Evolutionary conservation across 371 early-diverging fungal genomes (phyloP), one percentile per base, ranked within the genome.

Genomic region (Umbelopsis sp.): DNA sequence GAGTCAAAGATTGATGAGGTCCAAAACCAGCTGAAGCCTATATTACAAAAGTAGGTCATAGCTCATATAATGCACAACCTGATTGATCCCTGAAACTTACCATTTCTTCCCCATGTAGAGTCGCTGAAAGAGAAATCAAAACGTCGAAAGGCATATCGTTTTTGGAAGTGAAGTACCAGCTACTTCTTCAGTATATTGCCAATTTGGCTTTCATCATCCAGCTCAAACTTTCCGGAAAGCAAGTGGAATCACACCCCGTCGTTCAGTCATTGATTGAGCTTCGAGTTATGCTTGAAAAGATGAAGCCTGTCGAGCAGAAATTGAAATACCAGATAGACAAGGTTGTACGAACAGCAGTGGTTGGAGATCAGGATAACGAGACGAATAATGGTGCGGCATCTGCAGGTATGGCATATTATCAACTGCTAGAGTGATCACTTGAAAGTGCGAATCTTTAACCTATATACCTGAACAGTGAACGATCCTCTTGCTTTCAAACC

Each of bases 291-390:
- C 75, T 98, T 25, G 99, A 98, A 69, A 94, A 93, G 76, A 94
- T 96, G 80, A 92, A 93, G 74, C 99, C 98, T 0, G 80, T 98
- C 44, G 99, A 98, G 80, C 86, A 85, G 63, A 94, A 96, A 70
- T 86, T 98, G 50, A 94, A 95, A 80, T 98, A 97, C 80, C 98
- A 97, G 84, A 94, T 98, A 69, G 97, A 97, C 74, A 97, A 97
- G 81, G 85, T 98, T 32, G 87, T 97, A n/a, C 86, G 92, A 50
- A 83, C 88, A 10, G 89, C 94, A 16, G 86, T 86, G 8, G 75
- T 89, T 29, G 87, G 82, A 14, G 65, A 70, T 64, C 66, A 63
- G n/a, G 76, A 70, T 11, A 41, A 68, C 38, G 71, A 65, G 71
- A 57, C 50, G 24, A 20, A 70, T 24, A 66, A 63, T 62, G 65